Percentiles rank a stretch among this genome's conserved stretches.
Evolutionary conservation across 139 green algal species (phyloP).

Genomic region (Edaphochlamys debaryana): DNA sequence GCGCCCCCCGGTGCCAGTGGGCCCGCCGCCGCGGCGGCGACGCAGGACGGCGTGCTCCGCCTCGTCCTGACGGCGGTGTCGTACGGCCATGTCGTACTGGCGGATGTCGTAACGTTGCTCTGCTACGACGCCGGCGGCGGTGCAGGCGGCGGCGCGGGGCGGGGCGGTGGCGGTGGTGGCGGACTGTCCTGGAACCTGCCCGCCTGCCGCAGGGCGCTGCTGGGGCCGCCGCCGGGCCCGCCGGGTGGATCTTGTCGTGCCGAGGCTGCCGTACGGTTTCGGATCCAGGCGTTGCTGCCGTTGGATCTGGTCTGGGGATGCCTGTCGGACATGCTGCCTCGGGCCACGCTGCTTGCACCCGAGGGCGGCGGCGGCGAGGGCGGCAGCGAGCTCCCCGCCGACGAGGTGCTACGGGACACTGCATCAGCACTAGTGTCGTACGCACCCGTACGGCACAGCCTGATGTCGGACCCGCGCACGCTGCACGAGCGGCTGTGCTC

Average conservation of each 20-base stretch:
- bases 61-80: constrained; percentile 4
- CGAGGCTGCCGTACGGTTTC: constrained; percentile 1
- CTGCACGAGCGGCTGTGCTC: constrained; percentile 16
- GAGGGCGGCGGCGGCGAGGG: background rate
- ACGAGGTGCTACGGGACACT: background rate
- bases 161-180: background rate
- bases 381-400: background rate
- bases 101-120: constrained; percentile 18
- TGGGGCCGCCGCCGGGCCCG: constrained; percentile 7
- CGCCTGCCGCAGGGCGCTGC: constrained; percentile 9
- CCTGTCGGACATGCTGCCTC: background rate
- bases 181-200: background rate
- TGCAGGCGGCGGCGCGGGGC: background rate
- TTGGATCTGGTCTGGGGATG: constrained; percentile 20
- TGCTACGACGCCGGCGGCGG: background rate
- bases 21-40: background rate
- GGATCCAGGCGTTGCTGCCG: constrained; percentile 12
- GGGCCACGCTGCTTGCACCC: background rate
- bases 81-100: constrained; percentile 8
- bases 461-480: constrained; percentile 9
- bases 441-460: constrained; percentile 10
- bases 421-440: constrained; percentile 22
- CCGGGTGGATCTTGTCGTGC: constrained; percentile 12
- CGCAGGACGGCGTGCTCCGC: constrained; percentile 18
- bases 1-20: no score